Conservation (phyloP, 768 basidiomycete species). For the Suillus alpinus region DNA sequence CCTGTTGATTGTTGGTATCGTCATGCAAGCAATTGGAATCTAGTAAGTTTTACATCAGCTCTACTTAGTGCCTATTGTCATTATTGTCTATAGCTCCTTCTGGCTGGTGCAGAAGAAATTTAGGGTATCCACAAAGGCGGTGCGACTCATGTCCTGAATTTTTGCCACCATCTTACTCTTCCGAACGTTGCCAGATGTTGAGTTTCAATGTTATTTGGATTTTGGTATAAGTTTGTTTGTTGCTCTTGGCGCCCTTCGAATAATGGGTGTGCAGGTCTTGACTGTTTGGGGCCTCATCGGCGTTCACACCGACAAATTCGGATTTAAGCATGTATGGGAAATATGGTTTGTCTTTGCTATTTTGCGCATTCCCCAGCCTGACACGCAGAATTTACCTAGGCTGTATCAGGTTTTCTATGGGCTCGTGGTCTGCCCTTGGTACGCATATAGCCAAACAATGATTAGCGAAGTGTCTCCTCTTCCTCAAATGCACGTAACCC, state of each 20-base stretch:
- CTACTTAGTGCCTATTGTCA: background rate
- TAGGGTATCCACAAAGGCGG: conserved; percentile 62
- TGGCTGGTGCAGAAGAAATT: conserved; percentile 69
- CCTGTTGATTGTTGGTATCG: conserved; percentile 63
- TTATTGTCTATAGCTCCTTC: conserved; percentile 41
- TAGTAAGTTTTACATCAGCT: conserved; percentile 44
- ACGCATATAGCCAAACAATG: conserved; percentile 81
- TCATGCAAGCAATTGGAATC: conserved; percentile 62
- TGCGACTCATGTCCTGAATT: background rate
- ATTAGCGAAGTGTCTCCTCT: conserved; percentile 75
- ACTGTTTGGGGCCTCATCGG: conserved; percentile 77
- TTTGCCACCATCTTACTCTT: background rate
- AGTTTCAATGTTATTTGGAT: conserved; percentile 73
- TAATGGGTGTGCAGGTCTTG: conserved; percentile 42
- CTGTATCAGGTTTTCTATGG: conserved; percentile 70
- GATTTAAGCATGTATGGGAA: conserved; percentile 84
- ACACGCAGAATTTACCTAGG: conserved; percentile 34
- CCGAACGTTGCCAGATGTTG: conserved; percentile 50
- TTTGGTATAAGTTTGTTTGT: conserved; percentile 39
- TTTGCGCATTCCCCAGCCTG: background rate
- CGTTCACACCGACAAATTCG: conserved; percentile 70
- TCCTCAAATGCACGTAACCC: conserved; percentile 58
- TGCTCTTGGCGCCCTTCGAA: background rate
- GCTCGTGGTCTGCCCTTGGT: conserved; percentile 76
- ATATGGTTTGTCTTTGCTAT: conserved; percentile 47